Evolutionary conservation across 495 filamentous ascomycete species (phyloP).

Genomic region (Pyronema domesticum): DNA sequence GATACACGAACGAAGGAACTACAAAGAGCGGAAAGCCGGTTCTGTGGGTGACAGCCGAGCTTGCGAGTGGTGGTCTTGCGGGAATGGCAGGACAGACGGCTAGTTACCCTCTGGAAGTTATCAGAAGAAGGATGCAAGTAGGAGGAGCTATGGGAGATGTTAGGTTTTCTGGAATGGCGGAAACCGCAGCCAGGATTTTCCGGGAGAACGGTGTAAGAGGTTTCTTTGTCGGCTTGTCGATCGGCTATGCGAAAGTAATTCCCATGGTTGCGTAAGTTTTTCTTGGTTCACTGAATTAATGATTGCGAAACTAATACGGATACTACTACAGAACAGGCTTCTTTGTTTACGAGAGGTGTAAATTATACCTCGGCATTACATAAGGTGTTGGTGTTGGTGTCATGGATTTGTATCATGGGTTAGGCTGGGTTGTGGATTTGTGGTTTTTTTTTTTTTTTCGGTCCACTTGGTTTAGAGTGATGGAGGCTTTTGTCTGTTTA

Average conservation of each 20-base stretch:
- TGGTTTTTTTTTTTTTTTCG: background rate
- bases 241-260: slow-evolving; percentile 86
- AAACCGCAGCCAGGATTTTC: slow-evolving; percentile 59
- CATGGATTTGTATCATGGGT: background rate
- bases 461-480: background rate
- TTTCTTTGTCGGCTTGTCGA: slow-evolving; percentile 83
- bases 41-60: slow-evolving; percentile 61
- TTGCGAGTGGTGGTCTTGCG: slow-evolving; percentile 65
- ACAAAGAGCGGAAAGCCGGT: slow-evolving; percentile 24
- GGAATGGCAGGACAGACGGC: slow-evolving; percentile 78
- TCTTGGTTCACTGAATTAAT: slow-evolving; percentile 25
- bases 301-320: background rate
- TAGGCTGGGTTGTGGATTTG: background rate
- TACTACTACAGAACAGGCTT: slow-evolving; percentile 25
- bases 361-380: slow-evolving; percentile 48
- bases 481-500: no score
- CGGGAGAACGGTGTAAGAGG: slow-evolving; percentile 58
- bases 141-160: slow-evolving; percentile 86
- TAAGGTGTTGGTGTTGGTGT: slow-evolving; percentile 24
- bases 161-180: slow-evolving; percentile 52
- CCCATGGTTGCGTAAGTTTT: slow-evolving; percentile 70
- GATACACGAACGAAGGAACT: slow-evolving; percentile 36
- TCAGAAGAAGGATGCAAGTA: slow-evolving; percentile 87
- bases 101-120: slow-evolving; percentile 83
- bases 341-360: slow-evolving; percentile 66